Evolutionary conservation across 2,329 filamentous ascomycete genomes (phyloP), one percentile per base, ranked within the genome.

Genomic region (Calonectria crousiana): DNA sequence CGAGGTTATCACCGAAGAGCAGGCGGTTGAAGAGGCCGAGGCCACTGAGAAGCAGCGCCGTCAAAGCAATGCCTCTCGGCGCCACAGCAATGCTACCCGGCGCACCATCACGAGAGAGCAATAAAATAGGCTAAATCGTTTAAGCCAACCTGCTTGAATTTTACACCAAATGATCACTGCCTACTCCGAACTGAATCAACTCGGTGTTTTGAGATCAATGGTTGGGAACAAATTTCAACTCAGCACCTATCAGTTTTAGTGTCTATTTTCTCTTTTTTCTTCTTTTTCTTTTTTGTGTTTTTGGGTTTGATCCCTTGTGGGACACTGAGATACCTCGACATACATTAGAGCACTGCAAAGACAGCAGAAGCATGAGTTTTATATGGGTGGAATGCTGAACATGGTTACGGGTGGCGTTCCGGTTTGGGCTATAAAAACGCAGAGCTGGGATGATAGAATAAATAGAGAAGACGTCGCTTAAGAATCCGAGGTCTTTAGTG

Each of bases 1-100:
- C 28, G 78, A 80, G 28, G 67, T 73, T 1, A 79, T 81, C 49
- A 80, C 78, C 41, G 80, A 84, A 65, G 80, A 84, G 52, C 78
- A 83, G 41, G 79, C 78, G 26, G 62, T 78, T 18, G 73, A 67
- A 52, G 80, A 81, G 66, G 79, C 75, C 6, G 73, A 78, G 13
- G 78, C 80, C 36, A 68, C 71, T 4, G 81, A 81, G 64, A 80
- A 80, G 75, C 79, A 80, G 69, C 77, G 77, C 23, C 76, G 79
- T 1, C 66, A 77, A 23, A 82, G 78, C 66, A 76, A 74, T 52
- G 76, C 70, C n/a, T 69, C 68, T 6, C 72, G 69, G 14, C 67
- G 71, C 11, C 62, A 71, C 32, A 71, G 67, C 74, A 75, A 71
- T 20, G 75, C 78, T n/a, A 73, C 76, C 28, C 74, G 75, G 16